A percentile compares a stretch with the other conserved stretches of the same genome.
phyloP scores from a whole-genome alignment of 2,329 filamentous ascomycete genomes.

The Akanthomyces uredinophilus region DNA sequence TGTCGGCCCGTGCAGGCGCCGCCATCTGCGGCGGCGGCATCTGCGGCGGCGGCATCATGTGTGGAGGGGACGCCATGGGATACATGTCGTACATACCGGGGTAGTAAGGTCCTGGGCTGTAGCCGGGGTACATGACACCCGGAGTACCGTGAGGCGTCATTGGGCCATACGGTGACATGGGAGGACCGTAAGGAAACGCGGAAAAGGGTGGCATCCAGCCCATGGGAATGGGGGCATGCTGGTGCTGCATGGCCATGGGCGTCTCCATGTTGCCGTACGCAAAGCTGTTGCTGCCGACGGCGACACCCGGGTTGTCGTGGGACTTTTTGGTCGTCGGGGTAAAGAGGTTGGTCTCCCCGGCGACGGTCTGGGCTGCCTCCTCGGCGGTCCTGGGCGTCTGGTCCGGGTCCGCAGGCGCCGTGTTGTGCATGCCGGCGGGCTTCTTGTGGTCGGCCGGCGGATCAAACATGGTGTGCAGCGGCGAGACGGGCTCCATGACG shows the following conservation, averaged over 20 bases:
- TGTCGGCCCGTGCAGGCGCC: not conserved
- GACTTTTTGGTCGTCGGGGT: constrained; percentile 13
- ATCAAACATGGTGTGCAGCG: constrained; percentile 13
- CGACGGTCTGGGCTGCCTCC: not conserved
- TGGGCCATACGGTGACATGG: constrained; percentile 16
- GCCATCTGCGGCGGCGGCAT: not conserved
- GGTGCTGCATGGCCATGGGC: constrained; percentile 2
- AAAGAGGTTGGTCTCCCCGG: not conserved
- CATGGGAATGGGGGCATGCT: constrained; percentile 14
- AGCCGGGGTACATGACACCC: constrained; percentile 21
- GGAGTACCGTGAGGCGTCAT: constrained; percentile 20
- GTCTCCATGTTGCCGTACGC: constrained; percentile 13
- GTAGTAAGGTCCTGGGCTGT: constrained; percentile 19
- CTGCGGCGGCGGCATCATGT: constrained; percentile 19
- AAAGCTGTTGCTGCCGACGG: not conserved
- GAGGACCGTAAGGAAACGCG: constrained; percentile 12
- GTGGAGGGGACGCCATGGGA: constrained; percentile 17
- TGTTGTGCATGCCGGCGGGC: not conserved
- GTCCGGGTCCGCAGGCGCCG: not conserved
- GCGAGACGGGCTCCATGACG: constrained; percentile 5
- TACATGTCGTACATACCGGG: constrained; percentile 20
- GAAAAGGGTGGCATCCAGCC: constrained; percentile 19
- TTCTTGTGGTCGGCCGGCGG: not conserved
- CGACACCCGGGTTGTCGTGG: not conserved
- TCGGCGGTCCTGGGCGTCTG: constrained; percentile 1